Conservation (phyloP, 352 stramenopile genomes). For the Globisporangium perplexum region DNA sequence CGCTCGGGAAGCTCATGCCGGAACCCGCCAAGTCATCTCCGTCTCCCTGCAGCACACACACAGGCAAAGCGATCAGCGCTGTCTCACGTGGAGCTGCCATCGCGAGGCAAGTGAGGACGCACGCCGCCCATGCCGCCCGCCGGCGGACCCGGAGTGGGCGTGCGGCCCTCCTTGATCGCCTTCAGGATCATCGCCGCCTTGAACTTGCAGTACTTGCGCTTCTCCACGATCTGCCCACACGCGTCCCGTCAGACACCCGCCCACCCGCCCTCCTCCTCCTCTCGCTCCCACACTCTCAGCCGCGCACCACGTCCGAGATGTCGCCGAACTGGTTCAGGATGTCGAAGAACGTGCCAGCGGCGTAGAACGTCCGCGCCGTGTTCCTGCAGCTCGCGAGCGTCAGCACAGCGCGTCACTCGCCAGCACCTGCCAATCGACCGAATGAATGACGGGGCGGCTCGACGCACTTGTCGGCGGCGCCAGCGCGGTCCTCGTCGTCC, state of each 20-base stretch:
- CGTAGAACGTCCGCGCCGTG: slow-evolving; percentile 96
- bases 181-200: slow-evolving; percentile 95
- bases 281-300: neutral
- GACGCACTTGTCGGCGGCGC: slow-evolving; percentile 82
- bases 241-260: neutral
- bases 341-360: slow-evolving; percentile 94
- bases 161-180: slow-evolving; percentile 90
- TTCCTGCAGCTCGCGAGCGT: slow-evolving; percentile 32
- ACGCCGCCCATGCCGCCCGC: slow-evolving; percentile 40
- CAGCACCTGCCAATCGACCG: neutral
- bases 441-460: neutral
- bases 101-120: slow-evolving; percentile 5
- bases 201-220: slow-evolving; percentile 94
- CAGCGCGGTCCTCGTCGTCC: slow-evolving; percentile 91
- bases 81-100: neutral
- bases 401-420: neutral
- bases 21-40: slow-evolving; percentile 9
- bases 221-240: slow-evolving; percentile 63
- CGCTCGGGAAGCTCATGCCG: slow-evolving; percentile 11
- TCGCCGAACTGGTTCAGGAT: slow-evolving; percentile 95
- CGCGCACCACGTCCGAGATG: slow-evolving; percentile 64
- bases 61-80: neutral
- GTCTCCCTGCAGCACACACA: neutral
- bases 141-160: slow-evolving; percentile 74
- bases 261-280: too few relatives aligned